Evolutionary conservation across 148 eudicot species (phyloP).

Genomic region (Oxyria digyna): DNA sequence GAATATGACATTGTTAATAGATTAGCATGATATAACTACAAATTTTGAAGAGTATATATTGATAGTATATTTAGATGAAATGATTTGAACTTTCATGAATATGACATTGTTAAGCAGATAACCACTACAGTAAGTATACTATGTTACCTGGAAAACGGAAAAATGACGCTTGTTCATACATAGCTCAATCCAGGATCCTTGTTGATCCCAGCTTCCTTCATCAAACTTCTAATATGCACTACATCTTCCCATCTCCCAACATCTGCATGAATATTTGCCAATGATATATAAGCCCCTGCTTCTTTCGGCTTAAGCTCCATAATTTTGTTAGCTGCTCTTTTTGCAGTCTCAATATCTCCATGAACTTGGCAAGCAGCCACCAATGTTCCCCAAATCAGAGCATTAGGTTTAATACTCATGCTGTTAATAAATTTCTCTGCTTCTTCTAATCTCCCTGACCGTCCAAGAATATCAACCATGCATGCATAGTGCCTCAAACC

Average conservation of each 20-base stretch:
- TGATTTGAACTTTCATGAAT: no score
- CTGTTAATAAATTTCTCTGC: constrained; percentile 48
- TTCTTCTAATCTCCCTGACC: constrained; percentile 62
- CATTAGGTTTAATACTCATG: constrained; percentile 62
- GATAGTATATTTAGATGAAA: no score
- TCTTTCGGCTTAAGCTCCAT: constrained; percentile 53
- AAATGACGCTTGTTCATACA: constrained; percentile 31
- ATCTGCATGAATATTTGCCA: constrained; percentile 70
- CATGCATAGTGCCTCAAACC: constrained; percentile 59
- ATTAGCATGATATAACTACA: background rate
- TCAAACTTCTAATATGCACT: constrained; percentile 33
- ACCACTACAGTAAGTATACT: no score
- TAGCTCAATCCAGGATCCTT: constrained; percentile 85
- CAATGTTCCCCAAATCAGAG: constrained; percentile 63
- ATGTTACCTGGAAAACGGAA: no score
- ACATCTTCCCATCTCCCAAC: constrained; percentile 78
- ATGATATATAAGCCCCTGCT: constrained; percentile 41
- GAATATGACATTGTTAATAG: constrained; percentile 4
- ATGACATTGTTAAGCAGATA: no score
- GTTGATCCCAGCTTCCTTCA: constrained; percentile 41
- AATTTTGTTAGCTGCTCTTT: constrained; percentile 48
- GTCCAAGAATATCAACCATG: constrained; percentile 89
- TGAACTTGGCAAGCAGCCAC: constrained; percentile 83
- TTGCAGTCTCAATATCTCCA: constrained; percentile 60
- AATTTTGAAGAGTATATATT: no score